A percentile compares a stretch with the other conserved stretches of the same genome.
phyloP scores from a whole-genome alignment of 805 yeast species.

The Yamadazyma paraphyllophila region DNA sequence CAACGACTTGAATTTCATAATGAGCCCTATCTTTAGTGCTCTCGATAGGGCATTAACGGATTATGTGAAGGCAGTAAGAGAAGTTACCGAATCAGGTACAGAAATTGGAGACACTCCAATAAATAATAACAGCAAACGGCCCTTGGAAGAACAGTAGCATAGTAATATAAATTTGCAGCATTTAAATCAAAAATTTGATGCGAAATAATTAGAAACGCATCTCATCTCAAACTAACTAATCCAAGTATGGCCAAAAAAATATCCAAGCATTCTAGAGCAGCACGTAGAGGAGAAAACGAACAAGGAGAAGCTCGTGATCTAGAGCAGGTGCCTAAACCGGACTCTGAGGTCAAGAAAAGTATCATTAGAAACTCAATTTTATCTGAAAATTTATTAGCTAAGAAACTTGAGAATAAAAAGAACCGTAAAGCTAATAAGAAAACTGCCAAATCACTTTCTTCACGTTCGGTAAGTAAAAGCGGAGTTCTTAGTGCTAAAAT shows the following conservation, averaged over 20 bases:
- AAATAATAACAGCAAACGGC: conserved; percentile 37
- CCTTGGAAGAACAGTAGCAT: conserved; percentile 13
- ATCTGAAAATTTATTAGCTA: conserved; percentile 59
- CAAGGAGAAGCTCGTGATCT: conserved; percentile 48
- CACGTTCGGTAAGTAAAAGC: conserved; percentile 49
- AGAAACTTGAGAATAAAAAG: conserved; percentile 47
- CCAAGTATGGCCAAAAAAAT: conserved; percentile 44
- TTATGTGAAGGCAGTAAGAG: conserved; percentile 30
- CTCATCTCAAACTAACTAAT: conserved; percentile 1
- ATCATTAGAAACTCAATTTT: conserved; percentile 65
- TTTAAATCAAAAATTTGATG: background rate
- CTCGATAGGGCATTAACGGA: conserved; percentile 35
- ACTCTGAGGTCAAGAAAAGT: conserved; percentile 56
- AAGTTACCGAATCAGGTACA: conserved; percentile 2
- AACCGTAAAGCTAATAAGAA: conserved; percentile 32
- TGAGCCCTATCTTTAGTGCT: conserved; percentile 30
- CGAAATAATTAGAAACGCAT: background rate
- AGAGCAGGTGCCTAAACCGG: conserved; percentile 54
- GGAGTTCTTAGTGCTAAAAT: conserved; percentile 63
- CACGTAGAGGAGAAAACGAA: conserved; percentile 59
- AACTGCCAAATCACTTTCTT: conserved; percentile 20
- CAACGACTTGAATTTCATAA: conserved; percentile 31
- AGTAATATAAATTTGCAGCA: conserved; percentile 1
- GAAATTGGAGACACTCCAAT: conserved; percentile 6
- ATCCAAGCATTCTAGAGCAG: conserved; percentile 73